Percentiles rank a stretch among this genome's conserved stretches.
These are phyloP conservation scores for Geum urbanum DNA, from an alignment of 306 rosid species.

Conservation along the genomic window DNA sequence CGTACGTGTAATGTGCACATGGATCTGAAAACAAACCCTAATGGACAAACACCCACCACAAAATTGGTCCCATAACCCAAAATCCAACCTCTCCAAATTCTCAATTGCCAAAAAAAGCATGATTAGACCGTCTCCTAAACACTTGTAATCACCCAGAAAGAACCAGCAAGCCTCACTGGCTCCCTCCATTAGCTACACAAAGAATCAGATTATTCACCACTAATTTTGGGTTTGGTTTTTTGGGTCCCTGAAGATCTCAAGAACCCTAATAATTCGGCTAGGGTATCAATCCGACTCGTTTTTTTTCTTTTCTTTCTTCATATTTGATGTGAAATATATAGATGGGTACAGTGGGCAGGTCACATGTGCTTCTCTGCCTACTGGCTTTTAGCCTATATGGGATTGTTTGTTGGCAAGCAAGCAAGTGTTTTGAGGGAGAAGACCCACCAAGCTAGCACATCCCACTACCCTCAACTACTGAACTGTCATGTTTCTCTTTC, in stretches of 20 bases:
- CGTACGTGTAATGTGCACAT: constrained; percentile 35
- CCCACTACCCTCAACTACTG: constrained; percentile 22
- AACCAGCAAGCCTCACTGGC: constrained; percentile 15
- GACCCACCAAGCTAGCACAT: constrained; percentile 46
- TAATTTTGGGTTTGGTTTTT: constrained; percentile 32
- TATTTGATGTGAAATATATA: constrained; percentile 12
- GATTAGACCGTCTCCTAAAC: constrained; percentile 30
- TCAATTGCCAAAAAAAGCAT: constrained; percentile 32
- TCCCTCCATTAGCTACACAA: constrained; percentile 21
- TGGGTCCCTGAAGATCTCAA: constrained; percentile 50
- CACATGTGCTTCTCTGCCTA: constrained; percentile 28
- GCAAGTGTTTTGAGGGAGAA: constrained; percentile 18
- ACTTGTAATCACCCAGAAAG: not conserved
- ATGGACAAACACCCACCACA: not conserved
- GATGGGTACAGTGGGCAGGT: constrained; percentile 21
- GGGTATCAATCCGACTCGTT: too few species aligned
- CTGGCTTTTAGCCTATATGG: constrained; percentile 6
- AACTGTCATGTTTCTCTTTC: constrained; percentile 1
- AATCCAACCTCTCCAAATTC: too few species aligned
- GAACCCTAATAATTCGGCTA: not conserved
- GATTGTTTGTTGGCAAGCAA: constrained; percentile 11
- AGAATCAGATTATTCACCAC: constrained; percentile 33
- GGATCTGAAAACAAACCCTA: constrained; percentile 9
- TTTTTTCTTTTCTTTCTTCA: too few species aligned
- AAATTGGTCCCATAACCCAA: too few species aligned